These are phyloP conservation scores for Nakazawaea anatomiae DNA, from an alignment of 805 yeast species.

Conservation along the genomic window DNA sequence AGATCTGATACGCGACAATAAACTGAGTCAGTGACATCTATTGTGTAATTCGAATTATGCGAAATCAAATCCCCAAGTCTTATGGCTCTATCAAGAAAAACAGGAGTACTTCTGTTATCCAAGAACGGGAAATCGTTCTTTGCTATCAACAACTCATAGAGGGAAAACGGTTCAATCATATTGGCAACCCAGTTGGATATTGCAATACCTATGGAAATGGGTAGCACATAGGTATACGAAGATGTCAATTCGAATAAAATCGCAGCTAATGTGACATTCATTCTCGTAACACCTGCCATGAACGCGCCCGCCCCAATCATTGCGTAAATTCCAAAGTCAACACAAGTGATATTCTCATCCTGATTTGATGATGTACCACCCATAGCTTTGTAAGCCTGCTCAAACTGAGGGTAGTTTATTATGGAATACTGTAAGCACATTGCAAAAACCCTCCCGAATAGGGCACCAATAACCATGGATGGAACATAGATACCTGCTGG, in stretches of 20 bases:
- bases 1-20: slow-evolving; percentile 27
- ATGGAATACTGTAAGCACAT: slow-evolving; percentile 34
- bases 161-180: slow-evolving; percentile 41
- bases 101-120: slow-evolving; percentile 32
- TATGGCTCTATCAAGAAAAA: slow-evolving; percentile 26
- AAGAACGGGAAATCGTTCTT: slow-evolving; percentile 49
- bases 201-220: slow-evolving; percentile 49
- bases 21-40: slow-evolving; percentile 24
- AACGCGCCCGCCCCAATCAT: slow-evolving; percentile 52
- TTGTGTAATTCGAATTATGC: slow-evolving; percentile 9
- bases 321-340: slow-evolving; percentile 46
- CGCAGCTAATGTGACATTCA: slow-evolving; percentile 47
- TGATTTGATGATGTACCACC: not conserved
- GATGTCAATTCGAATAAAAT: slow-evolving; percentile 51
- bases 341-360: slow-evolving; percentile 21
- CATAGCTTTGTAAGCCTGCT: not conserved
- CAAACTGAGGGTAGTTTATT: slow-evolving; percentile 17
- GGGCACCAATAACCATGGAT: slow-evolving; percentile 57
- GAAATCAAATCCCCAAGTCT: slow-evolving; percentile 34
- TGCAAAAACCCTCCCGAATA: slow-evolving; percentile 49
- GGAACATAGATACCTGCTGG: slow-evolving; percentile 63
- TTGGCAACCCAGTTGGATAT: slow-evolving; percentile 54
- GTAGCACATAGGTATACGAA: slow-evolving; percentile 49
- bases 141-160: slow-evolving; percentile 42
- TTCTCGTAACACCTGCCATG: slow-evolving; percentile 52